Evolutionary conservation across 1,139 yeast species (phyloP).

Genomic region (Kurtzmaniella quercitrusa): DNA sequence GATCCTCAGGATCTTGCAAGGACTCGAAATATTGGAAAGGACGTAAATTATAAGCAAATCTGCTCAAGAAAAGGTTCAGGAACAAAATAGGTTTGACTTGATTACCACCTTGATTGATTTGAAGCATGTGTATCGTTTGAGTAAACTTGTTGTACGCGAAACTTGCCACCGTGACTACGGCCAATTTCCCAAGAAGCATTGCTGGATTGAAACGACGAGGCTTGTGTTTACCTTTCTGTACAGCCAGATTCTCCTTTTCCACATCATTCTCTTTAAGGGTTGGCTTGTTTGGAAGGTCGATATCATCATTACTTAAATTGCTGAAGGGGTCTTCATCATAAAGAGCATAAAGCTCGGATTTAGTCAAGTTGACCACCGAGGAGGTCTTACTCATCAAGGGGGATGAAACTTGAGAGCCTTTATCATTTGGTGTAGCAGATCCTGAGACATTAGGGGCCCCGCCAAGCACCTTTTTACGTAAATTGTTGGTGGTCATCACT

Average conservation of each 20-base stretch:
- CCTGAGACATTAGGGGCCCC: neutral
- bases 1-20: constrained; percentile 1
- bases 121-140: constrained; percentile 48
- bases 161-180: constrained; percentile 42
- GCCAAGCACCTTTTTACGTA: constrained; percentile 6
- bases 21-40: constrained; percentile 14
- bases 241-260: neutral
- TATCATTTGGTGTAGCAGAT: neutral
- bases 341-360: constrained; percentile 47
- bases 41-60: constrained; percentile 27
- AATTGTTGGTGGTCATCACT: constrained; percentile 6
- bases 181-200: constrained; percentile 15
- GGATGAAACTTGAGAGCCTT: neutral
- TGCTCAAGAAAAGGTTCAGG: constrained; percentile 30
- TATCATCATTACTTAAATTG: constrained; percentile 29
- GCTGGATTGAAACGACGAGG: neutral
- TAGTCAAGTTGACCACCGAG: constrained; percentile 44
- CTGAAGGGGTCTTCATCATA: constrained; percentile 39
- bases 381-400: constrained; percentile 36
- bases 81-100: constrained; percentile 31
- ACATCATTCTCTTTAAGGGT: neutral
- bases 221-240: neutral
- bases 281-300: constrained; percentile 9
- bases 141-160: constrained; percentile 49
- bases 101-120: constrained; percentile 28